phyloP scores from a whole-genome alignment of 148 eudicot genomes.

The Cornus suecica region DNA sequence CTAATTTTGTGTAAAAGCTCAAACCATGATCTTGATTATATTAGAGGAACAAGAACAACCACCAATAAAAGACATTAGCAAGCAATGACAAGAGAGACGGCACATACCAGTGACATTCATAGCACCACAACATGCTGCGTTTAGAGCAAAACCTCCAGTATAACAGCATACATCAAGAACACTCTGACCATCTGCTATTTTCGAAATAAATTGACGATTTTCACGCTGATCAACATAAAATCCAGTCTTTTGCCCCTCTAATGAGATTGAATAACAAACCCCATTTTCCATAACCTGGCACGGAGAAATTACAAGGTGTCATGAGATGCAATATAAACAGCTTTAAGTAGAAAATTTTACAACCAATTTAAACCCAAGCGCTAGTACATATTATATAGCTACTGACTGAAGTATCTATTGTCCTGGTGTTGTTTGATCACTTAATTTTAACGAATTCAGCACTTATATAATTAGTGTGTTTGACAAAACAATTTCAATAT shows the following conservation, averaged over 20 bases:
- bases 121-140: constrained; percentile 84
- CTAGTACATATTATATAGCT: neutral
- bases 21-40: neutral
- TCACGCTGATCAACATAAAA: constrained; percentile 98
- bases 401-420: neutral
- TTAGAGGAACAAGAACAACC: neutral
- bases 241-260: constrained; percentile 94
- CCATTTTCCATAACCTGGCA: constrained; percentile 78
- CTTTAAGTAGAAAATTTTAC: neutral
- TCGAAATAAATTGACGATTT: constrained; percentile 75
- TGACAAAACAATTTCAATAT: too few species aligned
- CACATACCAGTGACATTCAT: constrained; percentile 64
- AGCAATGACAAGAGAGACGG: constrained; percentile 8
- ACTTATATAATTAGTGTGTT: too few species aligned
- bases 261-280: constrained; percentile 61
- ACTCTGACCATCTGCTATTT: constrained; percentile 59
- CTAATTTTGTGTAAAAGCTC: neutral
- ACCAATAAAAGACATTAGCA: neutral
- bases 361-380: constrained; percentile 2
- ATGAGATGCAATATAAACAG: neutral
- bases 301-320: constrained; percentile 5
- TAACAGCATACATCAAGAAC: constrained; percentile 92
- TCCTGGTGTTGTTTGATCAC: neutral
- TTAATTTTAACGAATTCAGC: too few species aligned
- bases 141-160: constrained; percentile 92